Conservation (phyloP, 345 rosid species). For the Ricinus communis region DNA sequence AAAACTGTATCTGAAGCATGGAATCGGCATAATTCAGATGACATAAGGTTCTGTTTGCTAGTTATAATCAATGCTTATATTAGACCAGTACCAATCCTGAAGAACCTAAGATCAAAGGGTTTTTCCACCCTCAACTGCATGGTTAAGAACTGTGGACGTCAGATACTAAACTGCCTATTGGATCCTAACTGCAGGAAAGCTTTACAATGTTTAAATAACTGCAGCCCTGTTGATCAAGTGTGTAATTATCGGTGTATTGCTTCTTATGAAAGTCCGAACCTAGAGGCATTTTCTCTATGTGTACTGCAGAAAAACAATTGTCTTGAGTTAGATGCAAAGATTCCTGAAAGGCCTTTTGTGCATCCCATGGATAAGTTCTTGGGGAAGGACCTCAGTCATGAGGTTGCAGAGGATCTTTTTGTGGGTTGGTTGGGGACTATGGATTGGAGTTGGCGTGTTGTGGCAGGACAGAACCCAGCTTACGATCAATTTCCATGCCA, state of each 20-base stretch:
- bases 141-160: conserved; percentile 82
- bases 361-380: conserved; percentile 67
- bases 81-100: conserved; percentile 69
- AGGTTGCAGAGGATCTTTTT: conserved; percentile 79
- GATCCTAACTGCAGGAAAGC: conserved; percentile 92
- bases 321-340: conserved; percentile 69
- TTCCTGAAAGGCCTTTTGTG: conserved; percentile 67
- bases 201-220: conserved; percentile 80
- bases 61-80: conserved; percentile 84
- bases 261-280: conserved; percentile 80
- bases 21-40: conserved; percentile 80
- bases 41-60: conserved; percentile 76
- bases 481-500: conserved; percentile 97
- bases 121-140: conserved; percentile 82
- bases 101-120: conserved; percentile 86
- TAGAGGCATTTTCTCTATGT: conserved; percentile 87
- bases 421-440: conserved; percentile 83
- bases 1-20: conserved; percentile 78
- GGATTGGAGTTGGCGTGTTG: conserved; percentile 95
- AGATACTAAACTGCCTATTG: conserved; percentile 73
- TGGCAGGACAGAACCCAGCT: conserved; percentile 93
- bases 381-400: conserved; percentile 58
- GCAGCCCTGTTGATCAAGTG: conserved; percentile 93
- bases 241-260: conserved; percentile 92
- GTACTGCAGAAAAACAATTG: conserved; percentile 87